These are phyloP conservation scores for Cladosporium velox DNA, from an alignment of 2,329 filamentous ascomycete species.

Conservation along the genomic window DNA sequence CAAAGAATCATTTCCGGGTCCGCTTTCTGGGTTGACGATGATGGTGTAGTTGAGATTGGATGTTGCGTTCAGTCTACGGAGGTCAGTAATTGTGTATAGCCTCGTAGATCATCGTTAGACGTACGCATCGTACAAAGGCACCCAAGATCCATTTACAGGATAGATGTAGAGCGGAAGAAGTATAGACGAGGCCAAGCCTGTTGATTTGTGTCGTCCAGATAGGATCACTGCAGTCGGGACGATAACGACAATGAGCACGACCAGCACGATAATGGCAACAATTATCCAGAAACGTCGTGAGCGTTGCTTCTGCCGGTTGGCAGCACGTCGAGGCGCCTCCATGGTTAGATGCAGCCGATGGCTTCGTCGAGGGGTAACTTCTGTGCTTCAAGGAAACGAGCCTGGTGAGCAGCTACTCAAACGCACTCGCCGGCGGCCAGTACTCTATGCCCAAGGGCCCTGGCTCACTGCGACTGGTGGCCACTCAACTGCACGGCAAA, in stretches of 20 bases:
- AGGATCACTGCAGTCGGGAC: conserved; percentile 25
- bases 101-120: not conserved
- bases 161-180: conserved; percentile 29
- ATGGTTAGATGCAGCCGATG: conserved; percentile 6
- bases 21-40: conserved; percentile 29
- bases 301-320: conserved; percentile 21
- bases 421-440: conserved; percentile 4
- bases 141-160: conserved; percentile 24
- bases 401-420: not conserved
- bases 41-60: conserved; percentile 28
- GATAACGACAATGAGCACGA: conserved; percentile 23
- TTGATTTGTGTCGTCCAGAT: conserved; percentile 17
- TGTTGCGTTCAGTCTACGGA: conserved; percentile 20
- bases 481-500: not conserved
- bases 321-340: conserved; percentile 21
- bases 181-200: conserved; percentile 23
- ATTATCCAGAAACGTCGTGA: conserved; percentile 21
- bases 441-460: not conserved
- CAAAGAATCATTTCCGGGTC: conserved; percentile 23
- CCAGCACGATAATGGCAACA: conserved; percentile 16
- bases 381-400: conserved; percentile 3
- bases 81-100: not conserved
- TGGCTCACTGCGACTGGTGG: not conserved
- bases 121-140: conserved; percentile 27
- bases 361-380: conserved; percentile 3